These are phyloP conservation scores for Suhomyces bokatorum DNA, from an alignment of 1,139 yeast species.

Conservation along the genomic window DNA sequence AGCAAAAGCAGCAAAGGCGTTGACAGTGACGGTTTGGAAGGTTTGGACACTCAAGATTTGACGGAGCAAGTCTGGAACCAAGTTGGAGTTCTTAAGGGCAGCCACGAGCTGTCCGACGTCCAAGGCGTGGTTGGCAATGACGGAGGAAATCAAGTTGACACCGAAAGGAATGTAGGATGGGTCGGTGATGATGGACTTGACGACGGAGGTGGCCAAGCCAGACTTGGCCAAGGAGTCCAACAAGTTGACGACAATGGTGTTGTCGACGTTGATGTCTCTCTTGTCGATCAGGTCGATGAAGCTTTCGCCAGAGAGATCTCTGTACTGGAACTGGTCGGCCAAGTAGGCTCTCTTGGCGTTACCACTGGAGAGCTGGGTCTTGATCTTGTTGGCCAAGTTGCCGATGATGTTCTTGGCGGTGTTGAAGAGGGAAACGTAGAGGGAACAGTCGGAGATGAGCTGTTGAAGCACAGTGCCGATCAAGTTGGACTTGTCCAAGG, in stretches of 20 bases:
- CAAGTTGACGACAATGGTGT: slow-evolving; percentile 36
- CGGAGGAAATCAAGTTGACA: slow-evolving; percentile 32
- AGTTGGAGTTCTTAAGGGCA: slow-evolving; percentile 40
- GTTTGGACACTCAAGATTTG: slow-evolving; percentile 38
- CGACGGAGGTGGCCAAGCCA: slow-evolving; percentile 46
- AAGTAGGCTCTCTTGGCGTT: slow-evolving; percentile 21
- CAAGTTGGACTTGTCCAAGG: slow-evolving; percentile 43
- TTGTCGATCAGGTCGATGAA: slow-evolving; percentile 15
- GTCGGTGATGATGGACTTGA: slow-evolving; percentile 43
- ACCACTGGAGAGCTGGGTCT: slow-evolving; percentile 26
- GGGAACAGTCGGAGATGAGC: slow-evolving; percentile 43
- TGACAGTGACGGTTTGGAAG: slow-evolving; percentile 38
- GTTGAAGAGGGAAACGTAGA: slow-evolving; percentile 40
- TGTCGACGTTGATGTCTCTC: slow-evolving; percentile 24
- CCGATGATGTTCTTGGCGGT: slow-evolving; percentile 32
- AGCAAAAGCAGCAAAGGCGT: slow-evolving; percentile 45
- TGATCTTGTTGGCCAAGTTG: slow-evolving; percentile 33
- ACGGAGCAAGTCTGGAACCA: slow-evolving; percentile 38
- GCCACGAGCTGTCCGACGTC: slow-evolving; percentile 27
- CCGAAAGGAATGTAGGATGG: slow-evolving; percentile 41
- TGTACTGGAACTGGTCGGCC: slow-evolving; percentile 9
- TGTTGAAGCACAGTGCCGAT: slow-evolving; percentile 38
- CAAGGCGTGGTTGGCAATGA: slow-evolving; percentile 34
- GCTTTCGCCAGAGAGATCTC: slow-evolving; percentile 7
- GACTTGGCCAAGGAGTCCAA: slow-evolving; percentile 44